Conservation (phyloP, 306 rosid species). For the Senna siamea region DNA sequence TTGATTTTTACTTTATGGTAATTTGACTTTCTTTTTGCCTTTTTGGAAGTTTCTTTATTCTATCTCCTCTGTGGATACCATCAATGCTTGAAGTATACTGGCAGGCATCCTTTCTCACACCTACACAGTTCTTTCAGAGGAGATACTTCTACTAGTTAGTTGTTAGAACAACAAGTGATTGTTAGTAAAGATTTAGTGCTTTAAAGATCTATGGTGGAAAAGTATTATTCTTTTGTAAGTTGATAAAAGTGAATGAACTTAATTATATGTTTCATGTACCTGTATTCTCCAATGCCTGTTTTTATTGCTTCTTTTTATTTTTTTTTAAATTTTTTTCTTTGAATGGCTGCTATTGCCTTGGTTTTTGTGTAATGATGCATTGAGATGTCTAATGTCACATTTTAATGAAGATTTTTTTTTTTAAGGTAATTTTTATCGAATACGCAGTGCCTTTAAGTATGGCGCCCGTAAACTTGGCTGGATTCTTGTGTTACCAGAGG, state of each 20-base stretch:
- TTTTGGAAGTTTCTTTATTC: slow-evolving; percentile 14
- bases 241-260: slow-evolving; percentile 8
- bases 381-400: slow-evolving; percentile 13
- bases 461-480: slow-evolving; percentile 88
- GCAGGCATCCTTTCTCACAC: not conserved
- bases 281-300: not conserved
- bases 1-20: not conserved
- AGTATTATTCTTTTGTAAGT: slow-evolving; percentile 9
- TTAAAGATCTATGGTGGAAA: slow-evolving; percentile 21
- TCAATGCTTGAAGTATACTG: not conserved
- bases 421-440: slow-evolving; percentile 79
- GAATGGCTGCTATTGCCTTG: slow-evolving; percentile 13
- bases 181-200: slow-evolving; percentile 8
- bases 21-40: not conserved
- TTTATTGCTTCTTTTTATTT: not conserved
- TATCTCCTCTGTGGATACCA: not conserved
- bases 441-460: slow-evolving; percentile 84
- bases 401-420: slow-evolving; percentile 33
- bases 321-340: not conserved
- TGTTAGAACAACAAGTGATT: slow-evolving; percentile 6
- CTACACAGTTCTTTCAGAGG: not conserved
- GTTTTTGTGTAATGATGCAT: slow-evolving; percentile 14
- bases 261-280: slow-evolving; percentile 25
- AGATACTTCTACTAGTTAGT: slow-evolving; percentile 5
- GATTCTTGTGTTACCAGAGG: slow-evolving; percentile 68